phyloP scores from a whole-genome alignment of 1,284 basidiomycete genomes.

The Melampsora larici-populina region DNA sequence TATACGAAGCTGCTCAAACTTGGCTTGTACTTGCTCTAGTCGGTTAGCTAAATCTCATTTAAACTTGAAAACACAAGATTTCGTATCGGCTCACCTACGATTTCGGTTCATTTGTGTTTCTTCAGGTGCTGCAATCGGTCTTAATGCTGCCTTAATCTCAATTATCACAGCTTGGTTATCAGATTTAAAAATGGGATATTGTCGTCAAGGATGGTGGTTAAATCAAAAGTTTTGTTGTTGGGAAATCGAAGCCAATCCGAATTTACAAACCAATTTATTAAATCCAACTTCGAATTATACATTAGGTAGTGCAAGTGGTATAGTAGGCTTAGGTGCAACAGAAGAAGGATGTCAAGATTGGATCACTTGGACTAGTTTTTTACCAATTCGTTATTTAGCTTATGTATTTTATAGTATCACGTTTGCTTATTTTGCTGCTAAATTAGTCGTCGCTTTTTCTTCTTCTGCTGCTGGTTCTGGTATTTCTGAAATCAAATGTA shows the following conservation, averaged over 20 bases:
- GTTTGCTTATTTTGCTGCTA: slow-evolving; percentile 79
- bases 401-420: slow-evolving; percentile 83
- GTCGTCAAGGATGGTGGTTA: slow-evolving; percentile 95
- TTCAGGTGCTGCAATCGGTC: slow-evolving; percentile 80
- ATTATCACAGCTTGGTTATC: slow-evolving; percentile 98
- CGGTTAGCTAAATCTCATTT: background rate
- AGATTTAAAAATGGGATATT: slow-evolving; percentile 95
- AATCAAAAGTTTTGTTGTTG: slow-evolving; percentile 98
- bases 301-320: slow-evolving; percentile 52
- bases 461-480: slow-evolving; percentile 96
- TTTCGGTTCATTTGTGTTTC: background rate
- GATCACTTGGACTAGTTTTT: slow-evolving; percentile 81
- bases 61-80: background rate
- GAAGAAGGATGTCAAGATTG: slow-evolving; percentile 81
- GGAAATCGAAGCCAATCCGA: slow-evolving; percentile 67
- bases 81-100: background rate
- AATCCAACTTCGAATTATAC: background rate
- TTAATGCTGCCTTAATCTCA: slow-evolving; percentile 90
- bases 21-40: slow-evolving; percentile 21
- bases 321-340: slow-evolving; percentile 60
- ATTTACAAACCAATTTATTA: background rate
- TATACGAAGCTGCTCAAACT: slow-evolving; percentile 19
- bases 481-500: slow-evolving; percentile 98
- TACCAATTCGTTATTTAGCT: slow-evolving; percentile 71
- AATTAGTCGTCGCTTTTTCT: slow-evolving; percentile 81